Evolutionary conservation across 306 rosid species (phyloP).

Genomic region (Glycyrrhiza uralensis): DNA sequence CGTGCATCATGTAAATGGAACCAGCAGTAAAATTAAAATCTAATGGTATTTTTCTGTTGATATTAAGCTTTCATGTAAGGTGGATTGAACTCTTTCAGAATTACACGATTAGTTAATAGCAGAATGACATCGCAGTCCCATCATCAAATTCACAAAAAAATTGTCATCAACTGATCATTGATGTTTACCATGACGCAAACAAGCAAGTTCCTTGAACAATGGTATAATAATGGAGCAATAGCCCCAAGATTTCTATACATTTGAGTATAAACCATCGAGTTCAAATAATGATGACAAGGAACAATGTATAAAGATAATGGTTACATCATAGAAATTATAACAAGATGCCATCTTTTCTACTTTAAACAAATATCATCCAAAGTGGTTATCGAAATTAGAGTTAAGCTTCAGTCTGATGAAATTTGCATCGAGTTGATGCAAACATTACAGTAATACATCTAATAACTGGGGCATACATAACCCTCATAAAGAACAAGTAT

Average conservation of each 20-base stretch:
- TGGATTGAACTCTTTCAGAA: conserved; percentile 1
- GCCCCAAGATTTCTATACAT: not conserved
- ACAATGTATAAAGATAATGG: not conserved
- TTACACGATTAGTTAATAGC: no score
- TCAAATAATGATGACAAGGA: not conserved
- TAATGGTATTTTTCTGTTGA: conserved; percentile 23
- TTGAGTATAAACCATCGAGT: not conserved
- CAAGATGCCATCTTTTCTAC: not conserved
- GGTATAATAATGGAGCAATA: not conserved
- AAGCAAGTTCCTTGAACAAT: no score
- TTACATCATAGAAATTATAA: not conserved
- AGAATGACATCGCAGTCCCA: no score
- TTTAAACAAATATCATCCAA: conserved; percentile 1
- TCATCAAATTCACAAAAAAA: no score
- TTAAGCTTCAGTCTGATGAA: no score
- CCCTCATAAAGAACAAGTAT: conserved; percentile 14
- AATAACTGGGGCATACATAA: conserved; percentile 20
- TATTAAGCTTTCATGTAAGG: conserved; percentile 30
- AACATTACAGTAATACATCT: conserved; percentile 30
- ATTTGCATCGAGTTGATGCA: conserved; percentile 62
- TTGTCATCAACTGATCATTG: no score
- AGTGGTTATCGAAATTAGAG: conserved; percentile 28
- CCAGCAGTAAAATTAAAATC: conserved; percentile 28
- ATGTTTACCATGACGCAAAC: no score
- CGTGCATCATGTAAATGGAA: conserved; percentile 51